phyloP scores from a whole-genome alignment of 768 basidiomycete genomes.

The Daedaleopsis sinensis region DNA sequence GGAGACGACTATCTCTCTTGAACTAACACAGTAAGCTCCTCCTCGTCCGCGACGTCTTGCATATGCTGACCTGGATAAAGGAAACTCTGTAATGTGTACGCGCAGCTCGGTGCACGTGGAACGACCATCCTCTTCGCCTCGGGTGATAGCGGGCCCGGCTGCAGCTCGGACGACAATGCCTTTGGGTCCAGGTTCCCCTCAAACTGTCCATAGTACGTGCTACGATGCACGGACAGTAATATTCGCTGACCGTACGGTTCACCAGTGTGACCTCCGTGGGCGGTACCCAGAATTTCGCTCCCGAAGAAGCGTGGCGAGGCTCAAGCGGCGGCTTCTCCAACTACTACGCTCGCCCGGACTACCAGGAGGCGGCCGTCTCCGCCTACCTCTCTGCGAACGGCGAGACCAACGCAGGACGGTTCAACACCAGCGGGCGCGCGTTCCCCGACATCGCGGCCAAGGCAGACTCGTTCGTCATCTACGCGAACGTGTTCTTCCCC shows the following conservation, averaged over 20 bases:
- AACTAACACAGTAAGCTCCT: slow-evolving; percentile 34
- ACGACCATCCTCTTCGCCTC: slow-evolving; percentile 39
- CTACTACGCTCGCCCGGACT: slow-evolving; percentile 35
- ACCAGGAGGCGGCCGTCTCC: slow-evolving; percentile 42
- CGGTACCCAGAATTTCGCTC: slow-evolving; percentile 37
- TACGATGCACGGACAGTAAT: not conserved
- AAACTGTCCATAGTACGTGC: slow-evolving; percentile 36
- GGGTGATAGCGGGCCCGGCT: slow-evolving; percentile 39
- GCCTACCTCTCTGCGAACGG: slow-evolving; percentile 38
- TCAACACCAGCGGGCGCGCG: slow-evolving; percentile 40
- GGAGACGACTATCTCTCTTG: slow-evolving; percentile 49
- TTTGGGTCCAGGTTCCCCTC: slow-evolving; percentile 40
- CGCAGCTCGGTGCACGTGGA: slow-evolving; percentile 39
- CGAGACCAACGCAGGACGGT: slow-evolving; percentile 29
- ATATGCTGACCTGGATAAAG: slow-evolving; percentile 40
- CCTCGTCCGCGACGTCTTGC: slow-evolving; percentile 50
- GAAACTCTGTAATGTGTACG: slow-evolving; percentile 36
- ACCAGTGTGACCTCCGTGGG: slow-evolving; percentile 39
- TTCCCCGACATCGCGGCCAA: slow-evolving; percentile 51
- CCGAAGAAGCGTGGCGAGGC: slow-evolving; percentile 34
- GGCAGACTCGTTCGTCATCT: slow-evolving; percentile 30
- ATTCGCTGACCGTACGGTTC: not conserved
- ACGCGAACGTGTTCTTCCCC: slow-evolving; percentile 27
- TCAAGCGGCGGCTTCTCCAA: slow-evolving; percentile 41
- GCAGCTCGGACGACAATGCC: slow-evolving; percentile 23